A percentile compares a stretch with the other conserved stretches of the same genome.
These are phyloP conservation scores for Avena eriantha DNA, from an alignment of 176 grass and related monocot genomes.

Conservation along the genomic window DNA sequence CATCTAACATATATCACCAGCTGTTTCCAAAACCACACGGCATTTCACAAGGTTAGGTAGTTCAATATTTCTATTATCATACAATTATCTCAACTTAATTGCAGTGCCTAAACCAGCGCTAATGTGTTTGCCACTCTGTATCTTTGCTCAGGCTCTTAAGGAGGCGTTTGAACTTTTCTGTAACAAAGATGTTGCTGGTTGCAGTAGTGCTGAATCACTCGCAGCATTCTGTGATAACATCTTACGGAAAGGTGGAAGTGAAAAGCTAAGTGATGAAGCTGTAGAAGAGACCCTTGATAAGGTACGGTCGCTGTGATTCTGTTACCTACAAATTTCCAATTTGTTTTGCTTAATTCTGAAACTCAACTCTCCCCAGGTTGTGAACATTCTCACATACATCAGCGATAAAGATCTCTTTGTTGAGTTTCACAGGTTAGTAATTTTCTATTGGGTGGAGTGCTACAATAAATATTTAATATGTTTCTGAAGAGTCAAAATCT, in stretches of 20 bases:
- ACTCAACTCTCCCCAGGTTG: conserved; percentile 33
- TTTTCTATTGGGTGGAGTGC: background rate
- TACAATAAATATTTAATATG: background rate
- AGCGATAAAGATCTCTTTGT: conserved; percentile 58
- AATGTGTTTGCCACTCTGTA: conserved; percentile 8
- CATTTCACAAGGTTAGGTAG: conserved; percentile 76
- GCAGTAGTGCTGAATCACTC: conserved; percentile 60
- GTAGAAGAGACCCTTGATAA: conserved; percentile 75
- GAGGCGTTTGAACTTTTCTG: conserved; percentile 72
- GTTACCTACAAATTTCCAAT: background rate
- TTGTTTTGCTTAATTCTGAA: background rate
- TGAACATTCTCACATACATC: conserved; percentile 49
- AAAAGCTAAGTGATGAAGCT: conserved; percentile 75
- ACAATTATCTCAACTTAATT: background rate
- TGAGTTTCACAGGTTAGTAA: conserved; percentile 56
- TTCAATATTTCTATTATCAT: background rate
- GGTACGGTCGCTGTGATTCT: conserved; percentile 32
- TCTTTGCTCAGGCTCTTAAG: conserved; percentile 57
- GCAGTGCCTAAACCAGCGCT: background rate
- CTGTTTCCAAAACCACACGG: conserved; percentile 64
- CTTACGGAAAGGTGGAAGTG: conserved; percentile 70
- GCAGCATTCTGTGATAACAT: conserved; percentile 72
- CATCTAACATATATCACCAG: conserved; percentile 58
- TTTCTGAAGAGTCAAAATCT: background rate
- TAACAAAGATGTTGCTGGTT: conserved; percentile 75